Base-by-base conservation (phyloP, 1,139 yeast species). In the Arxiozyma heterogenica region DNA sequence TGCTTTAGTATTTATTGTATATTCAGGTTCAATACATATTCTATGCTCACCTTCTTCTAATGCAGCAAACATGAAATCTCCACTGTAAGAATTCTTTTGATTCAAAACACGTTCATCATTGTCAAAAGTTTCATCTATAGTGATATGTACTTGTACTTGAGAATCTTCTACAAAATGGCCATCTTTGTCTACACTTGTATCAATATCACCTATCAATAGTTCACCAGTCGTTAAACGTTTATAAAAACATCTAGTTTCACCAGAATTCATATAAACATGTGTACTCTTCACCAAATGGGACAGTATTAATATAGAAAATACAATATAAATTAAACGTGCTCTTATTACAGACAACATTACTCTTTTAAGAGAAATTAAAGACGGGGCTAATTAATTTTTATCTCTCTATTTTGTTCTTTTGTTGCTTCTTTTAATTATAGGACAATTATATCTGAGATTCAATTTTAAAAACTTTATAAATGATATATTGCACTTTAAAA, bases 61-160 rank as follows among this genome's bases (percentile, higher is more conserved):
- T 0, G 86, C 80, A 18, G 82, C 79, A 67, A 82, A 82, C 0
- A 83, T 77, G 62, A 83, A 82, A 58, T 80, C 83, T 8, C 86
- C 83, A 9, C 69, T 67, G 17, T 80, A 70, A 1, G 74, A 59
- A 23, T 77, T 79, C 61, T 74, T 76, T 61, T 81, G 85, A 44
- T 76, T 76, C 18, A 82, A 79, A 23, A 82, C 84, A 52, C 79
- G 70, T 61, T 81, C 83, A 59, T 81, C 75, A 54, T 75, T 73
- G 61, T 80, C 83, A 59, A 82, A 82, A 0, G 79, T 75, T 64
- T 82, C 83, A 54, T 78, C 82, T 20, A 82, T 79, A 0, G 81
- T 72, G 48, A 76, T 68, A 38, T 68, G 71, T 34, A 76, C 60
- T 22, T 68, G 69, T 52, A 75, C 55, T 50, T 64, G 67, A 0